Evolutionary conservation across 139 green algal genomes (phyloP).

Genomic region (Astrephomene gubernaculifera): DNA sequence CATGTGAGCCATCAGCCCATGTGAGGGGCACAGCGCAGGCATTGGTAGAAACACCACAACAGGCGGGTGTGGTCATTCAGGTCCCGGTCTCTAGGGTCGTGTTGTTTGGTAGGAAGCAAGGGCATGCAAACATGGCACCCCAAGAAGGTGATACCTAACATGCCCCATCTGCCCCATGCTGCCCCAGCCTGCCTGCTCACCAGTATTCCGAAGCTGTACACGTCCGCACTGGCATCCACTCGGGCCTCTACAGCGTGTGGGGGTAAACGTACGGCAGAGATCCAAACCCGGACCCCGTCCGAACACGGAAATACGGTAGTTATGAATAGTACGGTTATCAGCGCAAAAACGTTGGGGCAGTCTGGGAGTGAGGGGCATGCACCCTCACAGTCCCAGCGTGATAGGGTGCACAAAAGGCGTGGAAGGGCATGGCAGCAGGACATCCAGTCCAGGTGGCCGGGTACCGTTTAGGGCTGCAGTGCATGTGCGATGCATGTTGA

Average conservation of each 20-base stretch:
- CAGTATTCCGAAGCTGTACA: slow-evolving; percentile 22
- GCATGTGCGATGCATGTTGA: neutral
- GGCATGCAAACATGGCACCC: neutral
- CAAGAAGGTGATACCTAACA: neutral
- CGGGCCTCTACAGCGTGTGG: neutral
- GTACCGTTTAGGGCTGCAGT: neutral
- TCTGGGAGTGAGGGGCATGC: neutral
- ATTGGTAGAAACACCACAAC: neutral
- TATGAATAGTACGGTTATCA: neutral
- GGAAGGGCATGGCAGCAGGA: neutral
- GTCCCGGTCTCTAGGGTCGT: neutral
- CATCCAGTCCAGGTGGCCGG: neutral
- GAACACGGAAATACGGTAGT: neutral
- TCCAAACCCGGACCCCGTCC: neutral
- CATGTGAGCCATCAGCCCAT: neutral
- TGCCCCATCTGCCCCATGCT: neutral
- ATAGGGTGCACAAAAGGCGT: neutral
- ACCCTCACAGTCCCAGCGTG: neutral
- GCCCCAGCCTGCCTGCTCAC: neutral
- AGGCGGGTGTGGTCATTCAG: neutral
- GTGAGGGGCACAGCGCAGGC: neutral
- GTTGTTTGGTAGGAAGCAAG: neutral
- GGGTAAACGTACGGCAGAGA: neutral
- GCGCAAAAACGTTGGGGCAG: neutral
- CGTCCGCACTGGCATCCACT: neutral